Conservation (phyloP, 1,139 yeast genomes). For the Suhomyces coccinellae region DNA sequence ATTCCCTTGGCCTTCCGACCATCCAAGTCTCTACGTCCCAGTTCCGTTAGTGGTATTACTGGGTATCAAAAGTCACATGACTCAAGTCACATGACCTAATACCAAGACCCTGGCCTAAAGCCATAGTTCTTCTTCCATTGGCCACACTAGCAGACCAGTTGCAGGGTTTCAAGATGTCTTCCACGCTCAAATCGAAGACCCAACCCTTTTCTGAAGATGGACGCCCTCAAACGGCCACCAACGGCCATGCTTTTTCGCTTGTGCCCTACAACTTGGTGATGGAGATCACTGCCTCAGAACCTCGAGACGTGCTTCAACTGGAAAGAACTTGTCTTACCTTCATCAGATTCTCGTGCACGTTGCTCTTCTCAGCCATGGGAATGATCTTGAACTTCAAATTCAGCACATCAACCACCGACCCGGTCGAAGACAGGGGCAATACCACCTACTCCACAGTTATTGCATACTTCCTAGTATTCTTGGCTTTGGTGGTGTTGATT, state of each 20-base stretch:
- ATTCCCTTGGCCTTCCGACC: too few relatives aligned
- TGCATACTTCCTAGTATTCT: slow-evolving; percentile 38
- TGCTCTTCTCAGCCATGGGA: slow-evolving; percentile 54
- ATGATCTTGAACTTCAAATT: slow-evolving; percentile 52
- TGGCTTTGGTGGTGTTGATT: slow-evolving; percentile 43
- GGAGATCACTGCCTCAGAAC: slow-evolving; percentile 52
- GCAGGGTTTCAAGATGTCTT: not conserved
- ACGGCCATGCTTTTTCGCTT: not conserved
- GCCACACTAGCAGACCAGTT: not conserved
- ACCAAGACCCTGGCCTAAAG: not conserved
- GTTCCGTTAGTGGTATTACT: too few relatives aligned
- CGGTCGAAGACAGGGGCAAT: slow-evolving; percentile 7
- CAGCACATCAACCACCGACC: slow-evolving; percentile 27
- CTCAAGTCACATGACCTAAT: not conserved
- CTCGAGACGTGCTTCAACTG: slow-evolving; percentile 61
- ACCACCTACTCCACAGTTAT: slow-evolving; percentile 33
- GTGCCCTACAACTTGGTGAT: slow-evolving; percentile 33
- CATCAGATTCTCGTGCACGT: slow-evolving; percentile 50
- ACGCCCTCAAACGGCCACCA: not conserved
- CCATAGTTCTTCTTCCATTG: not conserved
- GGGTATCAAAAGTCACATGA: too few relatives aligned
- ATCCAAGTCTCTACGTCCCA: too few relatives aligned
- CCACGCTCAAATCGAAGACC: not conserved
- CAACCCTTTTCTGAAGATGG: not conserved
- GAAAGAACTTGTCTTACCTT: slow-evolving; percentile 59